Base-by-base conservation (phyloP, 129 eudicot genomes). In the Pseudognaphalium luteoalbum region DNA sequence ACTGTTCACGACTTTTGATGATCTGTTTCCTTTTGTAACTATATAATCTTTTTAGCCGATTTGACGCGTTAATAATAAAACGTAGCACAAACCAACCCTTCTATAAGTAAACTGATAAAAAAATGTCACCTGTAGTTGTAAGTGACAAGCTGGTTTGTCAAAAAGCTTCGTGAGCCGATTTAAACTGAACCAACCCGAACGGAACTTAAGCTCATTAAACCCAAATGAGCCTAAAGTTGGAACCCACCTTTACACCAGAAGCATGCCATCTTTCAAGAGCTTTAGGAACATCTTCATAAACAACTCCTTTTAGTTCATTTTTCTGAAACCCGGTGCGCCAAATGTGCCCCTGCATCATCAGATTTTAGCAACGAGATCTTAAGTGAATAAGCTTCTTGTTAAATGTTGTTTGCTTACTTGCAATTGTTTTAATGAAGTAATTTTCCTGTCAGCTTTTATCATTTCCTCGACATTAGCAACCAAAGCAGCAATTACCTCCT, bases 401-500 rank as follows among this genome's bases (percentile, higher is more conserved):
- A 19, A 68, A 33, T n/a, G 29, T 29, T 21, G 7, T 21, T 34
- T 75, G 11, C 85, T 94, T 76, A 89, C 98, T 68, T 94, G 98
- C 70, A 94, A 84, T 68, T 94, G 93, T 83, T 94, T 94, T 72
- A 94, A 76, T 47, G 98, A 76, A 82, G 98, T 94, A 72, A 94
- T 91, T 78, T 94, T 94, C 65, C 97, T 66, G 83, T 94, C 97
- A 72, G 98, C 97, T 89, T 83, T 87, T 74, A 94, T 94, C 98
- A 94, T 94, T 68, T 88, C 97, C 47, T 87, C 88, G 72, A 88
- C 96, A 34, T 94, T 94, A 70, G 96, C 81, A 70, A 94, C 97
- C 86, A 94, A 73, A 77, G 98, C 92, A 52, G 87, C 88, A 71
- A 91, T 85, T 29, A 94, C 88, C 56, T 80, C 96, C 81, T 77